phyloP scores from a whole-genome alignment of 768 basidiomycete genomes.

The Lyophyllum decastes region DNA sequence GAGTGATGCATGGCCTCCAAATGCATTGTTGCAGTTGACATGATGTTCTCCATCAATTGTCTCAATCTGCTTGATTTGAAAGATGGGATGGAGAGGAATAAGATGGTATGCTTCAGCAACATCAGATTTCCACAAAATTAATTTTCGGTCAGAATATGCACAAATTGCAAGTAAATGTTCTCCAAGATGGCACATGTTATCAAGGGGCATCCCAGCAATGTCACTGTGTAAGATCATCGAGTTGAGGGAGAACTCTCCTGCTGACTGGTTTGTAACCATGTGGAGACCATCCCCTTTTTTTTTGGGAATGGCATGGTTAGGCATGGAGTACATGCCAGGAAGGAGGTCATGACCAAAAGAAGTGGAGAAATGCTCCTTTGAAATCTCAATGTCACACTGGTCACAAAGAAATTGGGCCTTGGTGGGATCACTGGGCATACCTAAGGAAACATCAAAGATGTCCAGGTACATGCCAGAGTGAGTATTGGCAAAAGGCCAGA shows the following conservation, averaged over 20 bases:
- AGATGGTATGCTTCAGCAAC: conserved; percentile 34
- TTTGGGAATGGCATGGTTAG: conserved; percentile 39
- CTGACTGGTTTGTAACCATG: conserved; percentile 40
- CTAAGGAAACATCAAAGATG: conserved; percentile 17
- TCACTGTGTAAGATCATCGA: conserved; percentile 28
- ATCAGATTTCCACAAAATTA: conserved; percentile 37
- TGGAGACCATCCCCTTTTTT: conserved; percentile 29
- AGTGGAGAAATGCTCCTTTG: conserved; percentile 24
- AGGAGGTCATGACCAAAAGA: conserved; percentile 35
- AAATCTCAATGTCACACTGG: conserved; percentile 29
- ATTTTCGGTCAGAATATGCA: conserved; percentile 9
- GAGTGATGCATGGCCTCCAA: conserved; percentile 29
- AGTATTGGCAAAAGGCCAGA: conserved; percentile 44
- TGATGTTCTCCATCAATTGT: conserved; percentile 26
- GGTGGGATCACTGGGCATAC: background rate
- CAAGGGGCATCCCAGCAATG: conserved; percentile 26
- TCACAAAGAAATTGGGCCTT: conserved; percentile 22
- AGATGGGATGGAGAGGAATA: conserved; percentile 14
- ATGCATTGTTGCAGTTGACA: conserved; percentile 32
- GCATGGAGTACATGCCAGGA: conserved; percentile 46
- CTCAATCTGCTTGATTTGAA: conserved; percentile 30
- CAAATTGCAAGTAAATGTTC: conserved; percentile 15
- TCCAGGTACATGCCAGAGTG: conserved; percentile 15
- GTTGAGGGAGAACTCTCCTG: conserved; percentile 34
- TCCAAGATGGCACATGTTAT: conserved; percentile 34